Evolutionary conservation across 805 yeast genomes (phyloP).

Genomic region (Ogataea kodamae): DNA sequence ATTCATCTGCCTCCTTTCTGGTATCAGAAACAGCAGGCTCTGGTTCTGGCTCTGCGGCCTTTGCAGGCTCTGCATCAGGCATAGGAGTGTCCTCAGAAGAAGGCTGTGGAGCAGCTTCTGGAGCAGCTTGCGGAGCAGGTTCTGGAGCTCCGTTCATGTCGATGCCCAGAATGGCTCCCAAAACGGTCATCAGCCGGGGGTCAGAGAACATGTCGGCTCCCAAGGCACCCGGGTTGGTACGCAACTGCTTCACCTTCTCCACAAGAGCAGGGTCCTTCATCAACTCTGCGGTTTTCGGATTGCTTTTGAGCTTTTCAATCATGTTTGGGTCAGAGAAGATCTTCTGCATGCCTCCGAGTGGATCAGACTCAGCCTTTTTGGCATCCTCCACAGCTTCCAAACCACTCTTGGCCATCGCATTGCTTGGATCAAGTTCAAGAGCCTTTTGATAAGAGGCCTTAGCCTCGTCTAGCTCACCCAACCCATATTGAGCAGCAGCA

Average conservation of each 20-base stretch:
- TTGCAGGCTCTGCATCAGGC: constrained; percentile 8
- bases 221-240: constrained; percentile 70
- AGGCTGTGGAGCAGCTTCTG: constrained; percentile 27
- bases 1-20: constrained; percentile 57
- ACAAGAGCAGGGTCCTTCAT: constrained; percentile 87
- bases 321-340: constrained; percentile 79
- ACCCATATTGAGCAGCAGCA: constrained; percentile 91
- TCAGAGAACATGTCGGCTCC: constrained; percentile 70
- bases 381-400: constrained; percentile 65
- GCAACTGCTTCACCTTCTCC: constrained; percentile 57
- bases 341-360: constrained; percentile 73
- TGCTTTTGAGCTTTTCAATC: constrained; percentile 66
- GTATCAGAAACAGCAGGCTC: constrained; percentile 29
- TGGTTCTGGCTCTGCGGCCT: constrained; percentile 24
- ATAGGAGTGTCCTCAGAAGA: constrained; percentile 19
- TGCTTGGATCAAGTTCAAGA: constrained; percentile 71
- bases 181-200: constrained; percentile 82
- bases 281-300: constrained; percentile 84
- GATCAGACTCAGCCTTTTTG: constrained; percentile 31
- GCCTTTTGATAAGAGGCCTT: constrained; percentile 70
- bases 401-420: constrained; percentile 86
- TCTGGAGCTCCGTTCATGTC: constrained; percentile 47
- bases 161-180: constrained; percentile 83
- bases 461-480: constrained; percentile 76
- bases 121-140: constrained; percentile 19